Evolutionary conservation across 805 yeast species (phyloP), one percentile per base, ranked within the genome.

Genomic region (Cephaloascus fragrans): DNA sequence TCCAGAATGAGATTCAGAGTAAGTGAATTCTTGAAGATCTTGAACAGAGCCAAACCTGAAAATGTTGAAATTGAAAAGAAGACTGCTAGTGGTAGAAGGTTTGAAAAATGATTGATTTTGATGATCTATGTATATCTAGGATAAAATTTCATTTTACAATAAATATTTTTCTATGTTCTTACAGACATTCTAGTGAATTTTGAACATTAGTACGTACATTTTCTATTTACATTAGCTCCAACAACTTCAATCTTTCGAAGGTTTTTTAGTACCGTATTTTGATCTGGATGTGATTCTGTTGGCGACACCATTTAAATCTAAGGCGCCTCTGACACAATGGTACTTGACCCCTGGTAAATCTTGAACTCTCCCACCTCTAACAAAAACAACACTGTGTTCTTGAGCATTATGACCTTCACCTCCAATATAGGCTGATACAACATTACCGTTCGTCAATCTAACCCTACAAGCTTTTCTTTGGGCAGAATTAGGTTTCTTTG

Each of bases 331-430:
- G 17, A 93, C 83, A 49, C 87, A 70, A 62, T 85, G 93, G 61
- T 93, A 93, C 58, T 87, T 89, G 37, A 93, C 96, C 74, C 99
- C 99, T 19, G 98, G 98, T 51, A 90, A 69, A 78, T 93, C 99
- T 57, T 89, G 96, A 39, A 86, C 86, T 72, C 97, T 80, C 14
- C 98, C 99, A n/a, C 99, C 99, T 62, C 98, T 78, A 3, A 93
- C 95, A 39, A 79, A 75, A 1, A 93, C 97, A 38, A 93, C 94
- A 53, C 94, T 85, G 64, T 93, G 99, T 60, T 93, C 99, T 67
- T 93, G 97, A 18, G 95, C 82, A 55, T 93, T 93, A 62, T 93
- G 98, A 17, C 99, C 98, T 57, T 93, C 97, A 40, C 99, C 99
- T 14, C 97, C 96, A 41, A 93, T 93, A 58, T 88, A 89, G 1